Evolutionary conservation across 2,329 filamentous ascomycete genomes (phyloP).

Genomic region (Fusarium compactum): DNA sequence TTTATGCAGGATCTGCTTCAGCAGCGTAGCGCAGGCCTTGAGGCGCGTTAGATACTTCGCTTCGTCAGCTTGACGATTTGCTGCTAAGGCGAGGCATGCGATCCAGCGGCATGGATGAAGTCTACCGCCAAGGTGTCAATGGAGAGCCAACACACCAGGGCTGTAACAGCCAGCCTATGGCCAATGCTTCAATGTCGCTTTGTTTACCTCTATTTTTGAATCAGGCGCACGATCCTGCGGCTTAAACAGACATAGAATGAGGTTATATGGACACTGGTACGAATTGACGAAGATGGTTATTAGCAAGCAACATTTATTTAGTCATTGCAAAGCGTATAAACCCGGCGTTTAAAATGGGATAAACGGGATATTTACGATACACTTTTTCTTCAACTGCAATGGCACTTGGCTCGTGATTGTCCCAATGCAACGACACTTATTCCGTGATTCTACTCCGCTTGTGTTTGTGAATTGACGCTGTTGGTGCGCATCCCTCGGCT

Average conservation of each 20-base stretch:
- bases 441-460: background rate
- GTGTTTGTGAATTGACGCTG: background rate
- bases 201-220: background rate
- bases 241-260: background rate
- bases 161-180: background rate
- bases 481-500: background rate
- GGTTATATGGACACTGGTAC: conserved; percentile 1
- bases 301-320: conserved; percentile 4
- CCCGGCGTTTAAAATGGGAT: conserved; percentile 7
- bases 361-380: background rate
- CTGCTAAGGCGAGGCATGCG: background rate
- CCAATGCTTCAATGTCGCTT: background rate
- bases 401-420: background rate
- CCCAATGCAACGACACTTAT: no score
- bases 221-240: background rate
- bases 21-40: conserved; percentile 14
- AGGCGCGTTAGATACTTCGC: conserved; percentile 1
- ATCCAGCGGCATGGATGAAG: background rate
- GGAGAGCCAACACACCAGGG: no score
- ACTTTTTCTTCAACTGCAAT: background rate
- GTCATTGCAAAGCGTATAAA: conserved; percentile 12
- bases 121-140: background rate
- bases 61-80: background rate
- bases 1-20: conserved; percentile 27
- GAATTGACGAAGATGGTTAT: conserved; percentile 25